A percentile compares a stretch with the other conserved stretches of the same genome.
These are phyloP conservation scores for Leishmania arabica DNA, from an alignment of 208 protist genomes.

Conservation along the genomic window DNA sequence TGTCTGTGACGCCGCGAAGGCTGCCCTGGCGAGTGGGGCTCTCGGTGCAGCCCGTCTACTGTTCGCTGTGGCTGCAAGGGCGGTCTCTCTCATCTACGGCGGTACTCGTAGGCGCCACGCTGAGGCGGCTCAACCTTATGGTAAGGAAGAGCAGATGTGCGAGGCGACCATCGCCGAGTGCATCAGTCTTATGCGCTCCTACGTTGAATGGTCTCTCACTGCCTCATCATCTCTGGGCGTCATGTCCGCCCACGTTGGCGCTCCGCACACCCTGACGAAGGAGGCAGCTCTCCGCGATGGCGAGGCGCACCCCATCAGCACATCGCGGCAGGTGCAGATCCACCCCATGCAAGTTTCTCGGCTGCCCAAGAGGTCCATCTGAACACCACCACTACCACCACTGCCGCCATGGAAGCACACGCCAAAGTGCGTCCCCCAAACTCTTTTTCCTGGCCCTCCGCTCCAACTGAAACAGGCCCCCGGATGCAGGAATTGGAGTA, in stretches of 20 bases:
- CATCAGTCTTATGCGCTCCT: slow-evolving; percentile 55
- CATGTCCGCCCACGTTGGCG: slow-evolving; percentile 72
- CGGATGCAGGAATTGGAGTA: no score
- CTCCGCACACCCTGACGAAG: slow-evolving; percentile 49
- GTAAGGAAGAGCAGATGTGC: slow-evolving; percentile 23
- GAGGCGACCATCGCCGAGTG: slow-evolving; percentile 30
- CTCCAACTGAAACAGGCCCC: neutral
- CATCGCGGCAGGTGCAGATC: slow-evolving; percentile 74
- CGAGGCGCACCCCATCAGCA: slow-evolving; percentile 59
- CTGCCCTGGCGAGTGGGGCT: slow-evolving; percentile 56
- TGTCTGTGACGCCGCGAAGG: slow-evolving; percentile 40
- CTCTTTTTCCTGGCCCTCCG: neutral
- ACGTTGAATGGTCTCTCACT: slow-evolving; percentile 61
- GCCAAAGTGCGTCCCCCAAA: neutral
- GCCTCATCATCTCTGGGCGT: slow-evolving; percentile 60
- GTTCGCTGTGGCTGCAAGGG: slow-evolving; percentile 54
- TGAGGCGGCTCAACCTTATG: neutral
- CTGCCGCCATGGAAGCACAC: neutral
- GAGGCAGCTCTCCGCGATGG: slow-evolving; percentile 74
- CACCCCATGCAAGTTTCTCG: slow-evolving; percentile 36
- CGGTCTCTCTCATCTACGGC: slow-evolving; percentile 45
- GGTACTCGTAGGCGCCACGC: neutral
- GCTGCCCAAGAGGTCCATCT: slow-evolving; percentile 19
- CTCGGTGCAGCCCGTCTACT: slow-evolving; percentile 59
- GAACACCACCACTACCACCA: neutral